These are phyloP conservation scores for Phaffia tasmanica DNA, from an alignment of 768 basidiomycete species.

Conservation along the genomic window DNA sequence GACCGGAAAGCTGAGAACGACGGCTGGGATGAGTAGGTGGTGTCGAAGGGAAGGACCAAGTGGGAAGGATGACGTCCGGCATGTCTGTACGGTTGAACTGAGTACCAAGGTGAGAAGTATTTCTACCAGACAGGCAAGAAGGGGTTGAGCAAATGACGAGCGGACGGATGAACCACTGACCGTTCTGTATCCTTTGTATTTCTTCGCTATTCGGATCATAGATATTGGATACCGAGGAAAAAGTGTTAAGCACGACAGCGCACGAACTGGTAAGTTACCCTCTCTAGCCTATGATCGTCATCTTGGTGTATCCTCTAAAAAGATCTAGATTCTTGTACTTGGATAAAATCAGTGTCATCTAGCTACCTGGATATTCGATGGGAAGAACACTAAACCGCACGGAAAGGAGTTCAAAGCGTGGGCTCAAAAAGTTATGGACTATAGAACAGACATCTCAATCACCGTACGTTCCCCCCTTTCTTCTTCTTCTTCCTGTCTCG, in stretches of 20 bases:
- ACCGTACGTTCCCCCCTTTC: constrained; percentile 7
- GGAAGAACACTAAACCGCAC: constrained; percentile 20
- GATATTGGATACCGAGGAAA: constrained; percentile 22
- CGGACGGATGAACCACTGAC: too few species aligned
- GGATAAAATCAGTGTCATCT: constrained; percentile 15
- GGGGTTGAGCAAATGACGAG: too few species aligned
- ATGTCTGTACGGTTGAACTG: constrained; percentile 21
- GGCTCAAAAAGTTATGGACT: constrained; percentile 11
- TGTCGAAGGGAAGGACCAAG: neutral
- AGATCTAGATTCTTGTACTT: neutral
- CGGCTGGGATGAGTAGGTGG: constrained; percentile 26
- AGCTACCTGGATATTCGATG: constrained; percentile 20
- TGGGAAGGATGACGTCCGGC: constrained; percentile 1
- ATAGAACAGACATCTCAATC: constrained; percentile 14
- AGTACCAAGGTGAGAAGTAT: constrained; percentile 10
- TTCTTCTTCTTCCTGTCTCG: neutral
- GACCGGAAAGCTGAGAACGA: constrained; percentile 21
- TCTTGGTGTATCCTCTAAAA: neutral
- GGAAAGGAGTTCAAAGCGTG: constrained; percentile 23
- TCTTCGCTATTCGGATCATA: neutral
- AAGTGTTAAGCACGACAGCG: constrained; percentile 19
- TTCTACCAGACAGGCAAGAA: too few species aligned
- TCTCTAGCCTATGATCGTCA: too few species aligned
- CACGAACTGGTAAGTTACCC: constrained; percentile 19
- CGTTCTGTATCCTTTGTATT: too few species aligned